phyloP scores from a whole-genome alignment of 1,284 basidiomycete genomes.

The Malassezia yamatoensis region DNA sequence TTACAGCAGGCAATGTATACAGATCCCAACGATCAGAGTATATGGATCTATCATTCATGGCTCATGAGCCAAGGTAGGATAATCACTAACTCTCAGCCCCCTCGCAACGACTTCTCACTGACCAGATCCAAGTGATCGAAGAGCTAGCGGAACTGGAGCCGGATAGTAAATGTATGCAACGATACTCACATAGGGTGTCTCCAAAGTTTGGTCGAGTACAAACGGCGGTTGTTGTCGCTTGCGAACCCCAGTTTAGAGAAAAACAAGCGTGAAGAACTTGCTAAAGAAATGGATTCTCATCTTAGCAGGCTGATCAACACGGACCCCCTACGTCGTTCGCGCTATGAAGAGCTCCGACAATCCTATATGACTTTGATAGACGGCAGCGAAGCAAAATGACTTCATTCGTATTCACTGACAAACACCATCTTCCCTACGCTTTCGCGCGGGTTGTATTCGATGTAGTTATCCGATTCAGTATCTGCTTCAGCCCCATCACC shows the following conservation, averaged over 20 bases:
- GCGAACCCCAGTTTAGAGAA: background rate
- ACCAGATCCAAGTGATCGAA: constrained; percentile 71
- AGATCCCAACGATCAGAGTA: constrained; percentile 88
- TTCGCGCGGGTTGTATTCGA: constrained; percentile 1
- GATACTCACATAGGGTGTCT: constrained; percentile 26
- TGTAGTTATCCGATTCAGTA: background rate
- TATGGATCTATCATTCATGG: constrained; percentile 98
- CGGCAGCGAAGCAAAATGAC: background rate
- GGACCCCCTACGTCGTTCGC: constrained; percentile 28
- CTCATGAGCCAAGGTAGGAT: constrained; percentile 56
- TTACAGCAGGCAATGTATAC: constrained; percentile 91
- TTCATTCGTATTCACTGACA: constrained; percentile 8
- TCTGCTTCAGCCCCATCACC: background rate
- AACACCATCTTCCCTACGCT: constrained; percentile 1
- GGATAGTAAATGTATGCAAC: constrained; percentile 73
- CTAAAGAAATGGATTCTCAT: background rate
- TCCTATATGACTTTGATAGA: no score
- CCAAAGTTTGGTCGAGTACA: constrained; percentile 28
- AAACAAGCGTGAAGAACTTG: no score
- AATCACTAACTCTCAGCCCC: constrained; percentile 1
- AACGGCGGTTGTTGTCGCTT: constrained; percentile 9
- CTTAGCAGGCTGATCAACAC: constrained; percentile 19
- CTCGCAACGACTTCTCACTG: constrained; percentile 53
- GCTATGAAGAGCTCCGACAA: constrained; percentile 31
- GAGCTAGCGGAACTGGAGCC: constrained; percentile 83